Evolutionary conservation across 2,329 filamentous ascomycete genomes (phyloP).

Genomic region (Penicillium concentricum): DNA sequence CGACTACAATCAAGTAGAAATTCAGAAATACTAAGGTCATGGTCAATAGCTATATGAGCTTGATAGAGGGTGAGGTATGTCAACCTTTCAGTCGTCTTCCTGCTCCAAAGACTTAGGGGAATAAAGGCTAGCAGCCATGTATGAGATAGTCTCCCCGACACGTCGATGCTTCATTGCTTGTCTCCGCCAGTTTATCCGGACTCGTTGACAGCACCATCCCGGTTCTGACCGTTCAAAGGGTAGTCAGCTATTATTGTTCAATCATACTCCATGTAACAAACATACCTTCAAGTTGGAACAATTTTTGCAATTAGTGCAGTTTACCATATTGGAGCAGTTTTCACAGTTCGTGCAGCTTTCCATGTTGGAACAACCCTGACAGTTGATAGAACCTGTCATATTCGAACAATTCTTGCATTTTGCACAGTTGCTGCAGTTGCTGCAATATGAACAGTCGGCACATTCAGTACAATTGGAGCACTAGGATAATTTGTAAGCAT

Average conservation of each 20-base stretch:
- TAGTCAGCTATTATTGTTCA: neutral
- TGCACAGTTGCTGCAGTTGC: neutral
- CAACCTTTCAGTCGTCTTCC: too few relatives aligned
- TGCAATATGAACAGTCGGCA: conserved; percentile 2
- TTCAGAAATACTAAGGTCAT: too few relatives aligned
- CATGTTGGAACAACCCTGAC: neutral
- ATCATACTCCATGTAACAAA: neutral
- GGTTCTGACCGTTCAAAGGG: neutral
- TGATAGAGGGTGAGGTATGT: too few relatives aligned
- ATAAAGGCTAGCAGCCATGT: too few relatives aligned
- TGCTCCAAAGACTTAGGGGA: too few relatives aligned
- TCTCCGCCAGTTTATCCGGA: neutral
- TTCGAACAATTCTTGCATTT: neutral
- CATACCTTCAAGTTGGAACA: neutral
- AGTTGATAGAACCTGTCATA: neutral
- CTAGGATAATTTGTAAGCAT: neutral
- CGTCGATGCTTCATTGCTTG: too few relatives aligned
- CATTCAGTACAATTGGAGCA: conserved; percentile 1
- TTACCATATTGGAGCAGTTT: neutral
- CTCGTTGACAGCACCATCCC: conserved; percentile 1
- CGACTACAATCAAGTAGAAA: too few relatives aligned
- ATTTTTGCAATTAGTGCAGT: too few relatives aligned
- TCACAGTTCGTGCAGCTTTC: neutral
- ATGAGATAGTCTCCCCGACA: too few relatives aligned
- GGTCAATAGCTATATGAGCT: too few relatives aligned